Evolutionary conservation across 805 yeast genomes (phyloP), one percentile per base, ranked within the genome.

Genomic region (Ogataea corticis): DNA sequence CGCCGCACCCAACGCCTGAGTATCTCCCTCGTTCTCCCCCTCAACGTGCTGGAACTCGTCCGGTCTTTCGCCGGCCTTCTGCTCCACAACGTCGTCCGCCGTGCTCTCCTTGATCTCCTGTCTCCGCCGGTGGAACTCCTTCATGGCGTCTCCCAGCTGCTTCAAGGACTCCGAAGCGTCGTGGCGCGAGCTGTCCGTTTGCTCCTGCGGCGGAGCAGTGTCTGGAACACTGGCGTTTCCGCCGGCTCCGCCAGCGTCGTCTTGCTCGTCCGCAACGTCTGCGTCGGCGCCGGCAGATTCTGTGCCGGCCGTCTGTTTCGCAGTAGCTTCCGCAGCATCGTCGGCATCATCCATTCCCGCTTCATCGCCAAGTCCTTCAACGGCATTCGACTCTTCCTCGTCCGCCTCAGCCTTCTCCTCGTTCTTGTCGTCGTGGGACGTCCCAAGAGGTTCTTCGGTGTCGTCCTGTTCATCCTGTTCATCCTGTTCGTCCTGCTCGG

Each of bases 1-100:
- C 5, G 97, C 96, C 35, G 91, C 83, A 17, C 98, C 98, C 41
- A 94, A 69, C 0, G 98, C 99, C 65, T 94, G 98, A 0, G 96
- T 87, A 40, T 87, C 91, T 45, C 70, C 73, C 23, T 84, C 82
- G 49, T 85, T 84, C 37, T 84, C 91, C 38, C 90, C 91, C 32
- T 86, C 88, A 41, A 85, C 72, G 57, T 87, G 94, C 60, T 87
- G 88, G 63, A 89, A 86, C 57, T 89, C 96, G 59, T 89, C 96
- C 0, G 95, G 91, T 41, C 82, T 76, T 49, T 81, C 84, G 48
- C 78, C 82, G 11, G 83, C 81, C 18, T 71, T 68, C 42, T 78
- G 75, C 11, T 82, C 82, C 19, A 62, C 69, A 36, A 76, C 70
- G 23, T 70, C 70, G 33, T 80, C 80, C 41, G 77, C 79, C 2